Evolutionary conservation across 192 early-diverging fungal genomes (phyloP).

Genomic region (Backusella tuberculispora): DNA sequence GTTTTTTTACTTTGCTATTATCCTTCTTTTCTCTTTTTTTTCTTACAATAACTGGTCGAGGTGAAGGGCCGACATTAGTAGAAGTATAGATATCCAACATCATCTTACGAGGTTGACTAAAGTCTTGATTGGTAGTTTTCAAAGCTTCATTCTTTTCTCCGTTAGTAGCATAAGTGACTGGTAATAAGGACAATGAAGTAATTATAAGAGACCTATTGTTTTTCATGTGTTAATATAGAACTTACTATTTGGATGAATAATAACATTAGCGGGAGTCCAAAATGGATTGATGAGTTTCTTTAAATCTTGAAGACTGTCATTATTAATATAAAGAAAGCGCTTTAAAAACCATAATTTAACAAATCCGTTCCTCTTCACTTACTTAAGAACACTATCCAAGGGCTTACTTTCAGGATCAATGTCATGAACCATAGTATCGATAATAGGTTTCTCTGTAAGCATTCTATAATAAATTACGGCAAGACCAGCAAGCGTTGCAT

Average conservation of each 20-base stretch:
- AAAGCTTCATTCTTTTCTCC: constrained; percentile 27
- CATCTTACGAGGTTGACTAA: constrained; percentile 29
- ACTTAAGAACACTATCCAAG: constrained; percentile 1
- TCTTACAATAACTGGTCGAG: constrained; percentile 29
- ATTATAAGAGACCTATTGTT: not conserved
- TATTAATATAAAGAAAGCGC: not conserved
- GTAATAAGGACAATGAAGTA: not conserved
- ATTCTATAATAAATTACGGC: constrained; percentile 6
- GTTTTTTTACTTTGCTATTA: not conserved
- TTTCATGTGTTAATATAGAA: not conserved
- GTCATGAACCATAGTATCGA: not conserved
- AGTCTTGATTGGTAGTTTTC: constrained; percentile 25
- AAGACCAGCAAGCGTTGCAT: not conserved
- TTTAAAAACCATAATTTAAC: not conserved
- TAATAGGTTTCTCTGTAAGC: constrained; percentile 8
- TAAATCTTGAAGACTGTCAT: not conserved
- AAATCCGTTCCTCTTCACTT: not conserved
- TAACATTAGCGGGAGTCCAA: constrained; percentile 24
- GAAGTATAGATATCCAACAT: constrained; percentile 31
- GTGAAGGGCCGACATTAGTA: not conserved
- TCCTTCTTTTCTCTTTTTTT: not conserved
- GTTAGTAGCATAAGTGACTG: constrained; percentile 35
- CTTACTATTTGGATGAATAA: constrained; percentile 28
- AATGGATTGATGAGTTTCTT: constrained; percentile 17
- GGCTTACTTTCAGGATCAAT: constrained; percentile 4